Percentiles rank a stretch among this genome's conserved stretches.
phyloP scores from a whole-genome alignment of 1,284 basidiomycete genomes.

The Exobasidium cylindrosporum region DNA sequence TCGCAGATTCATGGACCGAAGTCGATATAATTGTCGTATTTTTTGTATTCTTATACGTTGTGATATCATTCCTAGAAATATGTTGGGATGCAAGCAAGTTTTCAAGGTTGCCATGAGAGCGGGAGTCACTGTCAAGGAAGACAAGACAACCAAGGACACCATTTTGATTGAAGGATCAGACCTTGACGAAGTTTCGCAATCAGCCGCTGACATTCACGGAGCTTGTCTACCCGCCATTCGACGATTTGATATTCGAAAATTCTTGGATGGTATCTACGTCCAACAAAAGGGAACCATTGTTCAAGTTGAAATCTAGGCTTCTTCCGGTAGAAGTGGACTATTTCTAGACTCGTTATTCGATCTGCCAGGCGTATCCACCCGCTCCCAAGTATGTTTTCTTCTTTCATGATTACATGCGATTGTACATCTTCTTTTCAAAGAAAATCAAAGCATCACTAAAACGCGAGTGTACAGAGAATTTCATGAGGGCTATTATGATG shows the following conservation, averaged over 20 bases:
- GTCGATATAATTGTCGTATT: too few relatives aligned
- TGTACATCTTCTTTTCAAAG: background rate
- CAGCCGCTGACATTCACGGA: slow-evolving; percentile 53
- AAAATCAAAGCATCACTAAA: slow-evolving; percentile 1
- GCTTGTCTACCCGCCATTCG: slow-evolving; percentile 43
- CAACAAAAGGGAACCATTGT: slow-evolving; percentile 68
- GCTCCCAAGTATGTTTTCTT: background rate
- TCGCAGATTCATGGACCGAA: too few relatives aligned
- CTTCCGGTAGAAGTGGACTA: too few relatives aligned
- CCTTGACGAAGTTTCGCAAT: slow-evolving; percentile 55
- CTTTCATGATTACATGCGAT: background rate
- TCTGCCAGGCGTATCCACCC: too few relatives aligned
- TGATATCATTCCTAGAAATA: slow-evolving; percentile 78
- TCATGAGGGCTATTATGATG: too few relatives aligned
- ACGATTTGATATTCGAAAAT: slow-evolving; percentile 61
- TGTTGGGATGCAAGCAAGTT: slow-evolving; percentile 88
- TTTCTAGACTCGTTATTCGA: too few relatives aligned
- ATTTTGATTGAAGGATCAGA: slow-evolving; percentile 61
- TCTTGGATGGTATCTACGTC: slow-evolving; percentile 72
- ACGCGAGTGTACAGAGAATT: too few relatives aligned
- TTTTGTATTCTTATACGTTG: too few relatives aligned
- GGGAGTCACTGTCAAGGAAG: slow-evolving; percentile 83
- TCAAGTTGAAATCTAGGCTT: slow-evolving; percentile 62
- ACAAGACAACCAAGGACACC: slow-evolving; percentile 87
- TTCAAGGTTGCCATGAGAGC: slow-evolving; percentile 88